Conservation (phyloP, 257 asterid genomes). For the Solanum chmielewskii region DNA sequence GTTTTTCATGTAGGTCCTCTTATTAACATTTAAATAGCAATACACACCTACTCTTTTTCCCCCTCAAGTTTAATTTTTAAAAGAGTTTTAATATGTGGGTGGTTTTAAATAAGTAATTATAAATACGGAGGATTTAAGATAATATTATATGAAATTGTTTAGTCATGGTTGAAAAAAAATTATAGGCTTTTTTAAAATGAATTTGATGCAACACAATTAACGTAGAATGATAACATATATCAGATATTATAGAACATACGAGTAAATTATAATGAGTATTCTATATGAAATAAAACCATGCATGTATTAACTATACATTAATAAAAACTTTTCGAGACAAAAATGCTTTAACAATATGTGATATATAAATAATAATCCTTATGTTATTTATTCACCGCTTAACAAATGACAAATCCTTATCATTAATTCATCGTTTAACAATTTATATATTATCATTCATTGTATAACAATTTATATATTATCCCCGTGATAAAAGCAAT, state of each 20-base stretch:
- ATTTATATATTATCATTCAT: background rate
- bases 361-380: too few relatives aligned
- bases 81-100: background rate
- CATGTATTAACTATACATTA: background rate
- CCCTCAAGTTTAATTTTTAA: background rate
- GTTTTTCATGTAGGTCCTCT: background rate
- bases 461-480: too few relatives aligned
- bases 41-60: background rate
- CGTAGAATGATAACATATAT: background rate
- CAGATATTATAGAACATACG: background rate
- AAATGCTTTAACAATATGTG: background rate
- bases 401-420: background rate
- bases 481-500: background rate
- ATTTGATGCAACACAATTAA: background rate
- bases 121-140: background rate
- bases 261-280: background rate
- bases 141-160: background rate
- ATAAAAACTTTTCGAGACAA: background rate
- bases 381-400: background rate
- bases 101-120: background rate
- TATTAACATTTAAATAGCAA: background rate
- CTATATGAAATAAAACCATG: background rate
- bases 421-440: background rate
- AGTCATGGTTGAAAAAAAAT: background rate
- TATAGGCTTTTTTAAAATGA: too few relatives aligned